Percentiles rank a stretch among this genome's conserved stretches.
Evolutionary conservation across 441 rosid species (phyloP).

Genomic region (Iberis amara): DNA sequence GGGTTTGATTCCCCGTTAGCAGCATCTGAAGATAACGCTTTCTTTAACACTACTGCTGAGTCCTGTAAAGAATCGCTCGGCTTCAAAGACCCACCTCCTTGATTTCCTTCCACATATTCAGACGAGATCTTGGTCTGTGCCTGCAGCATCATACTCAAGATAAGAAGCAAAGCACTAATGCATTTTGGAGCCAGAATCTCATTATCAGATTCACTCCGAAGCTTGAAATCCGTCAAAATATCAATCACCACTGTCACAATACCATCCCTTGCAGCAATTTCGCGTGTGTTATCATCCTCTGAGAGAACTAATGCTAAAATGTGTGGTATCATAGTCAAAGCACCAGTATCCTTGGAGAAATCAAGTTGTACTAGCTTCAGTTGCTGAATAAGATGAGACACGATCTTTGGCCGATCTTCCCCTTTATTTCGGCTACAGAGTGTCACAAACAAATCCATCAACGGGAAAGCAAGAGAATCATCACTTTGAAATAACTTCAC

Average conservation of each 20-base stretch:
- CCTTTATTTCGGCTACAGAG: conserved; percentile 86
- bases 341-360: conserved; percentile 61
- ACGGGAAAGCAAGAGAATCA: conserved; percentile 70
- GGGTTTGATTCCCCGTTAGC: conserved; percentile 41
- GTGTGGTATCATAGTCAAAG: conserved; percentile 78
- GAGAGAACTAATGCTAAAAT: conserved; percentile 71
- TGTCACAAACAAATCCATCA: conserved; percentile 83
- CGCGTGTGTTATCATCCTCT: conserved; percentile 75
- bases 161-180: conserved; percentile 70
- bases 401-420: conserved; percentile 65
- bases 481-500: conserved; percentile 73
- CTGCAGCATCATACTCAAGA: conserved; percentile 82
- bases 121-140: conserved; percentile 50
- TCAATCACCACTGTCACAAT: conserved; percentile 59
- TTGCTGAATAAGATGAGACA: conserved; percentile 76
- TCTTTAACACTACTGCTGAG: conserved; percentile 36
- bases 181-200: conserved; percentile 75
- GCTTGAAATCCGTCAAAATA: conserved; percentile 61
- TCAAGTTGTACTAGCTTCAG: conserved; percentile 71
- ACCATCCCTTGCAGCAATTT: conserved; percentile 78
- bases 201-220: conserved; percentile 42
- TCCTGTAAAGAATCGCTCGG: conserved; percentile 36
- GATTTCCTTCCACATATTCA: conserved; percentile 46
- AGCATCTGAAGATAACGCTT: conserved; percentile 42
- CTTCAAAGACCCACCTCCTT: conserved; percentile 42